Evolutionary conservation across 2,329 filamentous ascomycete species (phyloP).

Genomic region (Ophiostoma populinum): DNA sequence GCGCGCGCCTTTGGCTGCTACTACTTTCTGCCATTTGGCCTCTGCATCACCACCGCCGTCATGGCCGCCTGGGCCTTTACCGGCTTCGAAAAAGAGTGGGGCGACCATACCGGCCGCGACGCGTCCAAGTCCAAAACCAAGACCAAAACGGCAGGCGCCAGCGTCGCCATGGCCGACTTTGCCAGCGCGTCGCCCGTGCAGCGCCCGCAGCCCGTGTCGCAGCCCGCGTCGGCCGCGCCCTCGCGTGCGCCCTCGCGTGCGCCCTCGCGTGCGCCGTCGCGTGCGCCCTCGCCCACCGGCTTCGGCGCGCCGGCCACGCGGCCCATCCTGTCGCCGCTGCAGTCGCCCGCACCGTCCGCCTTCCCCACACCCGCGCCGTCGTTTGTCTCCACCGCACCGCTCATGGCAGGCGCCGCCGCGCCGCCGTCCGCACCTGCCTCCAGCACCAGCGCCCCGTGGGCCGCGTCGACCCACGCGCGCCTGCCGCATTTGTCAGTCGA

Average conservation of each 20-base stretch:
- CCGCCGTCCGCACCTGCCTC: not conserved
- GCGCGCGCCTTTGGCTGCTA: slow-evolving; percentile 30
- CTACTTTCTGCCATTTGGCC: slow-evolving; percentile 47
- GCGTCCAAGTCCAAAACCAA: too few relatives aligned
- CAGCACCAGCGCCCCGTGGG: not conserved
- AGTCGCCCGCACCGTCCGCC: not conserved
- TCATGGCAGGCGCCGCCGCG: not conserved
- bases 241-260: not conserved
- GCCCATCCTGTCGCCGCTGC: slow-evolving; percentile 5
- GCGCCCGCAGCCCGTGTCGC: slow-evolving; percentile 2
- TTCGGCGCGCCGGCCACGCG: slow-evolving; percentile 4
- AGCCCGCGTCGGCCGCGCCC: slow-evolving; percentile 1
- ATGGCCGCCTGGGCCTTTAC: slow-evolving; percentile 52
- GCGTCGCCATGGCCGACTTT: not conserved
- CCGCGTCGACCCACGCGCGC: not conserved
- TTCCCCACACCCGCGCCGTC: slow-evolving; percentile 3
- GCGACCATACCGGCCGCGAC: too few relatives aligned
- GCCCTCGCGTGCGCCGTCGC: not conserved
- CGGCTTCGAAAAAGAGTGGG: slow-evolving; percentile 45
- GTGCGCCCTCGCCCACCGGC: not conserved
- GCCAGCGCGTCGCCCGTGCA: not conserved
- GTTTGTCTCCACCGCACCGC: slow-evolving; percentile 4
- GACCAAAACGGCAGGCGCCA: not conserved
- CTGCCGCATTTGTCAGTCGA: too few relatives aligned
- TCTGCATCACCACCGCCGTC: slow-evolving; percentile 38